These are phyloP conservation scores for Yarrowia hollandica DNA, from an alignment of 805 yeast species.

Conservation along the genomic window DNA sequence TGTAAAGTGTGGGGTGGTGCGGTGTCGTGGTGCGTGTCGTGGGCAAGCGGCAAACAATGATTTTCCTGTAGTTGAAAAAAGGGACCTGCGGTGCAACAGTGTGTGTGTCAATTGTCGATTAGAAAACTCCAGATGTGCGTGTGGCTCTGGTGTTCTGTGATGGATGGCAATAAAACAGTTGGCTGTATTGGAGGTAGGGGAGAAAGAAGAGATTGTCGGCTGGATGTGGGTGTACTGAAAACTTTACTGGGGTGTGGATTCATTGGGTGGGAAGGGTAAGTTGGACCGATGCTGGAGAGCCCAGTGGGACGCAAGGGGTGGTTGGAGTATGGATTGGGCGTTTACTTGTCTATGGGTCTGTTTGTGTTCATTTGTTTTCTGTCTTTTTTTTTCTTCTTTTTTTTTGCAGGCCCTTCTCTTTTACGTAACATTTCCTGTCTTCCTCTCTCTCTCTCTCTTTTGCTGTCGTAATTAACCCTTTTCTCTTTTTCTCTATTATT, in stretches of 20 bases:
- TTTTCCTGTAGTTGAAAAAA: neutral
- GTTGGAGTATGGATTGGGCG: too few species aligned
- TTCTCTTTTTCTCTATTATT: neutral
- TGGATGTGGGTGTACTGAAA: slow-evolving; percentile 23
- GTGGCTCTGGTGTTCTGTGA: slow-evolving; percentile 23
- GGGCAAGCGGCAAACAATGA: neutral
- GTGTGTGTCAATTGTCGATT: slow-evolving; percentile 29
- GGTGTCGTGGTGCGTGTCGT: slow-evolving; percentile 17
- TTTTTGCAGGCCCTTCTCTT: neutral
- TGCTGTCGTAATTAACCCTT: slow-evolving; percentile 9
- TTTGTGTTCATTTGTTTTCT: neutral
- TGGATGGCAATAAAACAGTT: slow-evolving; percentile 28
- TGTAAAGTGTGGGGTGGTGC: slow-evolving; percentile 22
- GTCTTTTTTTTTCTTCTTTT: neutral
- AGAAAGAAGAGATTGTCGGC: slow-evolving; percentile 27
- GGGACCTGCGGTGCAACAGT: slow-evolving; percentile 16
- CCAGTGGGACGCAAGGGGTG: too few species aligned
- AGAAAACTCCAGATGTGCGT: slow-evolving; percentile 17
- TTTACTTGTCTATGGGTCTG: too few species aligned
- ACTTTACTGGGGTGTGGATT: slow-evolving; percentile 28
- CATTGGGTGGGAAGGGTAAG: slow-evolving; percentile 29
- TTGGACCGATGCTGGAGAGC: too few species aligned
- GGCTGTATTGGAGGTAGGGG: slow-evolving; percentile 28
- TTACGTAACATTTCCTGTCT: neutral
- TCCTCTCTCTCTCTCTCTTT: neutral